phyloP scores from a whole-genome alignment of 2,329 filamentous ascomycete species.

The Colletotrichum eremochloae region DNA sequence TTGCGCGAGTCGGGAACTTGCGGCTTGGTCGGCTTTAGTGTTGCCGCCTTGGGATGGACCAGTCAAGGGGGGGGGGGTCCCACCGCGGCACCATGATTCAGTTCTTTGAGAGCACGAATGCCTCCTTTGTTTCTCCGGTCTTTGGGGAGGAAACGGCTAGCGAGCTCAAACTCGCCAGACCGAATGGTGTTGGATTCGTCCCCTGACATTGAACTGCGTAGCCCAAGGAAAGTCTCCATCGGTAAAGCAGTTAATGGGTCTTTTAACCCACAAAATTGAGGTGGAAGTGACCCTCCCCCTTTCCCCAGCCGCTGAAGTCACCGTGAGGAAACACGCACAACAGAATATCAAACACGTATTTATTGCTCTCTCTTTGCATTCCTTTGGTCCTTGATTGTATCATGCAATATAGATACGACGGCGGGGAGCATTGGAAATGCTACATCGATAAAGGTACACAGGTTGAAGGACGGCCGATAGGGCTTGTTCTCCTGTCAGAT shows the following conservation, averaged over 20 bases:
- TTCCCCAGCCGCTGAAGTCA: not conserved
- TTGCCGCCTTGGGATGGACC: no score
- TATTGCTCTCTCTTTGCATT: not conserved
- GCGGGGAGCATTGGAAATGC: not conserved
- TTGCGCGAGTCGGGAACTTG: conserved; percentile 4
- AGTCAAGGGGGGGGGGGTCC: no score
- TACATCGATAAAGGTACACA: no score
- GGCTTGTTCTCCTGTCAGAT: not conserved
- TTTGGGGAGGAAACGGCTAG: not conserved
- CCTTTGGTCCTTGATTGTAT: not conserved
- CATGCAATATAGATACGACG: not conserved
- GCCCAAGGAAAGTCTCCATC: not conserved
- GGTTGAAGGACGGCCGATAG: no score
- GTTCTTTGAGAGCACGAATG: not conserved
- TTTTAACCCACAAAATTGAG: not conserved
- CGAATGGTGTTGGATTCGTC: not conserved
- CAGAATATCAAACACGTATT: no score
- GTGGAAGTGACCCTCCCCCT: not conserved
- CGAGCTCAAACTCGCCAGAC: not conserved
- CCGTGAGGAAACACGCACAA: not conserved
- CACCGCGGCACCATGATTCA: not conserved
- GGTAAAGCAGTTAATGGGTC: not conserved
- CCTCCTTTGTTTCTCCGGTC: not conserved
- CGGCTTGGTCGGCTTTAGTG: no score
- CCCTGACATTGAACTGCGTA: not conserved